Evolutionary conservation across 2,329 filamentous ascomycete species (phyloP).

Genomic region (Podosphaera xanthii): DNA sequence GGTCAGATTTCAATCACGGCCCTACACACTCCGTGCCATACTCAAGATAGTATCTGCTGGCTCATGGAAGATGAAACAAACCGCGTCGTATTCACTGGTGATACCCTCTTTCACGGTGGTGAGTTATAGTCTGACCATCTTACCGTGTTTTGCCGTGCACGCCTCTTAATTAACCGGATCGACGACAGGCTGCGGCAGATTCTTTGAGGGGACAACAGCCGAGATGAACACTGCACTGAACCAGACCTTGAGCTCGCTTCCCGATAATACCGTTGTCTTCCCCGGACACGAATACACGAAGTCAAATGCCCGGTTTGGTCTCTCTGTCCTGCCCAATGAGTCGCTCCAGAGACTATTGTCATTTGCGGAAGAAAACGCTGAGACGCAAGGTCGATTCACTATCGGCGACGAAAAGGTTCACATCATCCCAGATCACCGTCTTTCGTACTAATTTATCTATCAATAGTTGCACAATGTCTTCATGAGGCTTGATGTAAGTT

Average conservation of each 20-base stretch:
- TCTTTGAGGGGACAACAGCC: constrained; percentile 75
- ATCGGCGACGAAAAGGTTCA: constrained; percentile 88
- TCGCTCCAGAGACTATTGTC: constrained; percentile 53
- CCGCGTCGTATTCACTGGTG: constrained; percentile 77
- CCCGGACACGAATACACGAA: constrained; percentile 98
- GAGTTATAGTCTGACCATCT: constrained; percentile 8
- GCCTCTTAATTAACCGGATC: too few relatives aligned
- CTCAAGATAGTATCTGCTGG: constrained; percentile 95
- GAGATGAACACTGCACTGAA: constrained; percentile 94
- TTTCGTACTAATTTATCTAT: constrained; percentile 3
- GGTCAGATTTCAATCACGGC: constrained; percentile 66
- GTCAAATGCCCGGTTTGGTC: constrained; percentile 71
- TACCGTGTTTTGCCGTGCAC: too few relatives aligned
- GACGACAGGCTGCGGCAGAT: constrained; percentile 62
- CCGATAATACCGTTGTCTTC: constrained; percentile 80
- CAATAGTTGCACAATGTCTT: constrained; percentile 77
- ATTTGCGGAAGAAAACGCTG: constrained; percentile 56
- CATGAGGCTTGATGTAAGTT: constrained; percentile 59
- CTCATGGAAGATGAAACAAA: constrained; percentile 61
- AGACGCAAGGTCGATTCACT: constrained; percentile 89
- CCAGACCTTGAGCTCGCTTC: constrained; percentile 54
- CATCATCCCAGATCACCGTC: background rate
- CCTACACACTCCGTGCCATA: constrained; percentile 93
- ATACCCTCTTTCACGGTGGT: constrained; percentile 90
- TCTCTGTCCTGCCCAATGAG: constrained; percentile 51